Evolutionary conservation across 1,284 basidiomycete species (phyloP).

Genomic region (Dichomitus squalens): DNA sequence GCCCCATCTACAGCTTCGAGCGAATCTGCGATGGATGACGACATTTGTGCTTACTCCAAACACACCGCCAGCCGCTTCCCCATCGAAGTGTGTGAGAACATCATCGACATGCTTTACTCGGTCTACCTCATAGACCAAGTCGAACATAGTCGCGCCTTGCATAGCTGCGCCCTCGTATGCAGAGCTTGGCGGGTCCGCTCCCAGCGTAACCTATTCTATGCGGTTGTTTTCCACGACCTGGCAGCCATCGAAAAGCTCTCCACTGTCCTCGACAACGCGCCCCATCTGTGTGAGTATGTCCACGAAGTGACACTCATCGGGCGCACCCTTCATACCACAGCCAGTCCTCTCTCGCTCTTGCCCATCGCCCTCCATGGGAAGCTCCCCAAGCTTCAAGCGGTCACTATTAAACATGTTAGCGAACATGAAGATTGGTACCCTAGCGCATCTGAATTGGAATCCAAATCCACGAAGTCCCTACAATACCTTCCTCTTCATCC

Average conservation of each 20-base stretch:
- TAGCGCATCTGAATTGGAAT: neutral
- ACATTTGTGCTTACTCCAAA: no score
- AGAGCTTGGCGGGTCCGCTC: neutral
- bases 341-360: no score
- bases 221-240: neutral
- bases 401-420: neutral
- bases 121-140: neutral
- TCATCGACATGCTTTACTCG: no score
- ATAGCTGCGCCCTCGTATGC: neutral
- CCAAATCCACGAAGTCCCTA: no score
- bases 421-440: neutral
- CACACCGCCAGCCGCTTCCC: no score
- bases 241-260: neutral
- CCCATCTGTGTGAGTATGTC: no score
- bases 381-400: neutral
- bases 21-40: no score
- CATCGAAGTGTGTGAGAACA: neutral
- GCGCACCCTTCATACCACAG: no score
- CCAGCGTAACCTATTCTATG: neutral
- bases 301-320: no score
- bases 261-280: neutral
- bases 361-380: no score
- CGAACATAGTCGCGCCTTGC: neutral
- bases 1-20: no score
- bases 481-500: neutral